These are phyloP conservation scores for Neurospora tetrasperma DNA, from an alignment of 495 filamentous ascomycete genomes.

Conservation along the genomic window DNA sequence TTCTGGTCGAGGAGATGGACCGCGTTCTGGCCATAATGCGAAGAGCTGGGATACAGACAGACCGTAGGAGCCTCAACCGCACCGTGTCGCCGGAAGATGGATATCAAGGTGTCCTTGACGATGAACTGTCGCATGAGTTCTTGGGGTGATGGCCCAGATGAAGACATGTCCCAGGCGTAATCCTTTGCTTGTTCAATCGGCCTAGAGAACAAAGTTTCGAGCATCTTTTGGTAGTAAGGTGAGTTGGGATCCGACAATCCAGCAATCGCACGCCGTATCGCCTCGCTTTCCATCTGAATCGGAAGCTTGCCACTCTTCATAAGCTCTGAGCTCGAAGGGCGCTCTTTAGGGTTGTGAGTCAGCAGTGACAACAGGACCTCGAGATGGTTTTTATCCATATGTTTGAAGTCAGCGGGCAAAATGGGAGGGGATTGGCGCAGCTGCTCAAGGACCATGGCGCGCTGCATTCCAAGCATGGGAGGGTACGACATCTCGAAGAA, in stretches of 20 bases:
- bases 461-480: constrained; percentile 78
- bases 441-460: constrained; percentile 60
- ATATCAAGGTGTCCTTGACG: constrained; percentile 63
- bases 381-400: constrained; percentile 59
- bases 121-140: constrained; percentile 61
- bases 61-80: constrained; percentile 72
- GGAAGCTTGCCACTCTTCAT: constrained; percentile 81
- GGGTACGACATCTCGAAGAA: constrained; percentile 96
- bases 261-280: constrained; percentile 69
- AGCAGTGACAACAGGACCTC: constrained; percentile 72
- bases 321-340: constrained; percentile 78
- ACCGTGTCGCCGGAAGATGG: constrained; percentile 84
- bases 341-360: constrained; percentile 66
- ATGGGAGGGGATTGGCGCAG: constrained; percentile 57
- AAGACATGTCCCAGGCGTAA: constrained; percentile 73
- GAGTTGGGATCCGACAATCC: constrained; percentile 72
- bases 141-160: constrained; percentile 38
- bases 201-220: constrained; percentile 69
- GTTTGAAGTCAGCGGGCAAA: constrained; percentile 66
- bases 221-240: constrained; percentile 81
- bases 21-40: constrained; percentile 54
- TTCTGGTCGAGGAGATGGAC: constrained; percentile 72
- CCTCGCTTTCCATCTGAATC: constrained; percentile 83
- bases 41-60: constrained; percentile 69
- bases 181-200: constrained; percentile 67